phyloP scores from a whole-genome alignment of 306 rosid genomes.

The Astragalus glycyphyllos region DNA sequence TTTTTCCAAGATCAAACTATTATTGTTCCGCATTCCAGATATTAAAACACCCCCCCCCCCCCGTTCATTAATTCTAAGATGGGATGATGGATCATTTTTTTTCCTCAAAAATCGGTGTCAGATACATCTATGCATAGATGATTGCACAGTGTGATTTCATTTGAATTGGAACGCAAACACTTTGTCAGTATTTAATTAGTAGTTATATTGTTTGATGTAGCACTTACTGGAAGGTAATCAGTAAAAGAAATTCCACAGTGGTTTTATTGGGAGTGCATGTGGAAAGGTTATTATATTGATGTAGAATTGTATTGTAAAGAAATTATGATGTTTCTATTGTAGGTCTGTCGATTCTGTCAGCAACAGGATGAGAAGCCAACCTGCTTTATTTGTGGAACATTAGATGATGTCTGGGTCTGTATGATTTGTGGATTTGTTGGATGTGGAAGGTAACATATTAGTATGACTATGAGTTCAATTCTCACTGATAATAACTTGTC shows the following conservation, averaged over 20 bases:
- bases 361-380: conserved; percentile 81
- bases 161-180: neutral
- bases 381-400: conserved; percentile 82
- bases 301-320: conserved; percentile 39
- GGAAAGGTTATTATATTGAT: conserved; percentile 35
- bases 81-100: conserved; percentile 5
- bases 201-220: conserved; percentile 4
- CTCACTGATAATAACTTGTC: conserved; percentile 36
- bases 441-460: conserved; percentile 82
- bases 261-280: neutral
- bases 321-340: conserved; percentile 45
- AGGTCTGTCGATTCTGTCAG: conserved; percentile 92
- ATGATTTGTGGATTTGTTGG: conserved; percentile 93
- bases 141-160: conserved; percentile 4
- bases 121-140: conserved; percentile 4
- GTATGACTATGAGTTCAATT: conserved; percentile 36
- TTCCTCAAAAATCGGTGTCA: neutral
- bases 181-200: conserved; percentile 4
- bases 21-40: conserved; percentile 19
- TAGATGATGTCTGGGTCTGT: conserved; percentile 86
- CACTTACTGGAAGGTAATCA: too few relatives aligned
- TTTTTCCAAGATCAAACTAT: conserved; percentile 3
- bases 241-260: too few relatives aligned
- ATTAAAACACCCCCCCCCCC: conserved; percentile 2
- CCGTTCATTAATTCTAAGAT: neutral